Evolutionary conservation across 2,329 filamentous ascomycete species (phyloP).

Genomic region (Aspergillus fumigatiaffinis): DNA sequence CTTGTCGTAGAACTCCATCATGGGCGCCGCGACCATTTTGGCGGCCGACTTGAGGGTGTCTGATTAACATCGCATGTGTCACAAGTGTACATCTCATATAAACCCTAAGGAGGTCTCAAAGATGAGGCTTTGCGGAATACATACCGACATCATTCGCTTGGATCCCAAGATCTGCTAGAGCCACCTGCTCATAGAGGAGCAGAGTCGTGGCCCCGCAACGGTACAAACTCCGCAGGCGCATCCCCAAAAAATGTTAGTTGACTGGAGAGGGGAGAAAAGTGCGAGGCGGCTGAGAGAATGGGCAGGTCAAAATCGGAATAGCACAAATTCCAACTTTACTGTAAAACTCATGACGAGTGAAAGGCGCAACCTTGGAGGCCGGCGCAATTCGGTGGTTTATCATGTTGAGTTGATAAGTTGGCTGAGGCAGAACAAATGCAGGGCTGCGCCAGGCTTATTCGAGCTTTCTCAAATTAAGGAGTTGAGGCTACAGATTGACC

Average conservation of each 20-base stretch:
- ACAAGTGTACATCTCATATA: background rate
- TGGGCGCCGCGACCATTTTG: conserved; percentile 39
- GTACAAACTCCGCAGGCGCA: background rate
- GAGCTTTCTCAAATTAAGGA: too few species aligned
- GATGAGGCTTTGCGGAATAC: background rate
- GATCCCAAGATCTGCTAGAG: background rate
- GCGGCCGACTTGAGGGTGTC: conserved; percentile 40
- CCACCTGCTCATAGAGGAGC: background rate
- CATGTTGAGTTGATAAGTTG: too few species aligned
- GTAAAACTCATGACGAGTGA: too few species aligned
- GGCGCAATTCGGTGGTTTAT: too few species aligned
- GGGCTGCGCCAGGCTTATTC: too few species aligned
- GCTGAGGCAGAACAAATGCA: too few species aligned
- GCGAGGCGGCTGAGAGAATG: background rate
- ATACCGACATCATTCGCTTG: conserved; percentile 9
- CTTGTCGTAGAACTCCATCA: conserved; percentile 49
- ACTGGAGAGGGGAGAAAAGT: background rate
- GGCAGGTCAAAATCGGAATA: too few species aligned
- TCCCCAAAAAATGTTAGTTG: background rate
- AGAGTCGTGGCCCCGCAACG: background rate
- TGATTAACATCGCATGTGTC: background rate
- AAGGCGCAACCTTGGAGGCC: too few species aligned
- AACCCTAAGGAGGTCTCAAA: background rate
- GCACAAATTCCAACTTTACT: too few species aligned
- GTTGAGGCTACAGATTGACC: too few species aligned